A percentile compares a stretch with the other conserved stretches of the same genome.
These are phyloP conservation scores for Colletotrichum tofieldiae DNA, from an alignment of 2,329 filamentous ascomycete species.

Conservation along the genomic window DNA sequence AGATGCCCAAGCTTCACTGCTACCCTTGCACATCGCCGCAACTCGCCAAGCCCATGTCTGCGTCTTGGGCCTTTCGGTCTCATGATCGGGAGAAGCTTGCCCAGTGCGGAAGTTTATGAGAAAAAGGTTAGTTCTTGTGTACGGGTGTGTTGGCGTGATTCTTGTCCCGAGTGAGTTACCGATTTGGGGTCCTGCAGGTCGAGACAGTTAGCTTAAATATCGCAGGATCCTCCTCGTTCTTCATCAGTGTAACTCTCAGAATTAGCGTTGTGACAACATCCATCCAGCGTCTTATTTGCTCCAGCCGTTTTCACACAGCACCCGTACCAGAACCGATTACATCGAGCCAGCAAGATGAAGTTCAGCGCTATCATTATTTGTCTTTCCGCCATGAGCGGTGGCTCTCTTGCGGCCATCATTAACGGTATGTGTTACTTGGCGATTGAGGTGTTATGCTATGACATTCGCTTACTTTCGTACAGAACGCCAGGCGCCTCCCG, in stretches of 20 bases:
- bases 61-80: constrained; percentile 16
- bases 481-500: constrained; percentile 35
- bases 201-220: constrained; percentile 26
- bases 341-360: constrained; percentile 18
- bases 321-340: background rate
- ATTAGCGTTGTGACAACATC: background rate
- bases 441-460: background rate
- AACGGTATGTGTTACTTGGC: background rate
- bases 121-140: constrained; percentile 21
- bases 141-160: background rate
- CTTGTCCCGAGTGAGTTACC: constrained; percentile 1
- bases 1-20: constrained; percentile 30
- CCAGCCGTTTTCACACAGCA: background rate
- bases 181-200: constrained; percentile 7
- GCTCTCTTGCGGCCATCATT: constrained; percentile 24
- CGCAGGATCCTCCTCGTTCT: constrained; percentile 15
- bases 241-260: background rate
- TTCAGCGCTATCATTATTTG: constrained; percentile 25
- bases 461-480: background rate
- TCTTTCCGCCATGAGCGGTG: constrained; percentile 19
- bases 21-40: constrained; percentile 17
- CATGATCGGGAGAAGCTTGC: constrained; percentile 31
- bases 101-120: constrained; percentile 30
- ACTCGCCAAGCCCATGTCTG: background rate
- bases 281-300: background rate